phyloP scores from a whole-genome alignment of 2,329 filamentous ascomycete species.

The Nannizzia gypsea region DNA sequence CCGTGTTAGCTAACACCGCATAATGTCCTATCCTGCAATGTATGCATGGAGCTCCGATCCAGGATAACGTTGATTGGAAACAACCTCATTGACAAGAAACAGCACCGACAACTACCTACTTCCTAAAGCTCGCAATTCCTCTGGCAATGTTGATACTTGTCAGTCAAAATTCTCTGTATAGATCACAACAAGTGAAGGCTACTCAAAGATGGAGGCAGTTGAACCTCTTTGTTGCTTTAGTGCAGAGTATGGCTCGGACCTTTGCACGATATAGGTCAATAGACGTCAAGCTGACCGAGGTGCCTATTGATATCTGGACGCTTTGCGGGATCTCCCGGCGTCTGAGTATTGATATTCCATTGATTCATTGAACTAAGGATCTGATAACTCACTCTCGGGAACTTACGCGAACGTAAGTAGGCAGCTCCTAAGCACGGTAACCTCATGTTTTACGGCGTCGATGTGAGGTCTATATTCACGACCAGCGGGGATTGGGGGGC shows the following conservation, averaged over 20 bases:
- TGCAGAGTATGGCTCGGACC: background rate
- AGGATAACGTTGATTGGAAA: no score
- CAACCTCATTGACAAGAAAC: no score
- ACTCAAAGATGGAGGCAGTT: background rate
- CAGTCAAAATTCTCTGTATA: no score
- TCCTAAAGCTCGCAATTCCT: no score
- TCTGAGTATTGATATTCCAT: background rate
- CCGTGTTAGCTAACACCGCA: no score
- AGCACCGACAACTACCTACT: no score
- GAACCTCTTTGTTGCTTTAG: background rate
- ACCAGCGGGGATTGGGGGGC: background rate
- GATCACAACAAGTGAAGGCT: no score
- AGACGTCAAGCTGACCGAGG: background rate
- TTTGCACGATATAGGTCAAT: background rate
- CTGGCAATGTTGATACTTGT: no score
- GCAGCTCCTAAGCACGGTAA: no score
- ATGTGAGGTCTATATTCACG: conserved; percentile 1
- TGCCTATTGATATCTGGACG: background rate
- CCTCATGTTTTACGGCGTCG: background rate
- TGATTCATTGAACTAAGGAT: background rate
- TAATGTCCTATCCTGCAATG: no score
- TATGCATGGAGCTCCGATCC: no score
- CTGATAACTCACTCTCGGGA: background rate
- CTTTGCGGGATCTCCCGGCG: background rate
- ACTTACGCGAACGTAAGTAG: background rate